Evolutionary conservation across 345 rosid species (phyloP), one percentile per base, ranked within the genome.

Genomic region (Salix dunnii): DNA sequence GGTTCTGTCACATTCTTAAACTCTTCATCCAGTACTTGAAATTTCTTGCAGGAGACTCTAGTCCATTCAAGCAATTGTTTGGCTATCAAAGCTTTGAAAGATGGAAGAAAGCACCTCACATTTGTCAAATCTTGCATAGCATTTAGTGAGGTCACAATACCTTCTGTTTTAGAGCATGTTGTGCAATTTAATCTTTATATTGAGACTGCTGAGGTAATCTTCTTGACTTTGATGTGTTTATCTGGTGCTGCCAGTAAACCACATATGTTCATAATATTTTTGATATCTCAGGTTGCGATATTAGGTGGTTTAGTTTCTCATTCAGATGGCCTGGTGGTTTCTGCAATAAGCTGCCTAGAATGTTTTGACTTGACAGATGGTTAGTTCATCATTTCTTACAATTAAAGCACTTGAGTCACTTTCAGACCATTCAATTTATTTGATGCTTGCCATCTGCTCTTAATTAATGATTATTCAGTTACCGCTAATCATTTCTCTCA

Each of bases 91-190:
- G 92, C 91, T 74, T 74, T 89, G 73, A 90, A 88, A 83, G 80
- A 82, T 83, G 88, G 84, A 72, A 81, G 83, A 63, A 86, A 76
- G 60, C 82, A 85, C 68, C 73, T 74, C 27, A 80, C 80, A 74
- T 88, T 92, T 83, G 85, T 87, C 74, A 94, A 85, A 87, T 90
- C 97, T 70, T 94, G 98, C 82, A 74, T 94, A 70, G 92, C 98
- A 25, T 94, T 91, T 80, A 89, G 87, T 70, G 98, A 92, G 87
- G 97, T 88, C 40, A 94, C 98, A 51, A 86, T 92, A 84, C 97
- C 97, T 77, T 87, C 93, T 72, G 83, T 92, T 86, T 79, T 85
- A 70, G 66, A 84, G 71, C 85, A 79, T 33, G 76, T 85, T 12
- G 87, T 82, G 84, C 91, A 89, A 68, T 77, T 93, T 72, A 88